A percentile compares a stretch with the other conserved stretches of the same genome.
Conservation (phyloP, 371 early-diverging fungal genomes). For the Nematocida parisii region DNA sequence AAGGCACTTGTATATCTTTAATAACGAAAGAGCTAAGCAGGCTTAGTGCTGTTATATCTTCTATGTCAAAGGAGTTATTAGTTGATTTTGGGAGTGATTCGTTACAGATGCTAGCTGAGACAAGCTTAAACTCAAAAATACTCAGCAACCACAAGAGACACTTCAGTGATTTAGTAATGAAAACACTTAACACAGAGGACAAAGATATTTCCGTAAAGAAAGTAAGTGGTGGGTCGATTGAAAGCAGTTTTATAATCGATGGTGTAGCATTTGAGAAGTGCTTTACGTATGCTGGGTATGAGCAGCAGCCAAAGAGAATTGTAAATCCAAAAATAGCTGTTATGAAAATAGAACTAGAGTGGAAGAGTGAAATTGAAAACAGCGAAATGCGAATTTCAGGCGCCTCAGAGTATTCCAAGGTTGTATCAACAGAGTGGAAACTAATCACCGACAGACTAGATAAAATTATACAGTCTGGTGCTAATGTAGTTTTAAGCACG, state of each 20-base stretch:
- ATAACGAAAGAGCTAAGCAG: constrained; percentile 86
- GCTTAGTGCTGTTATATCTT: constrained; percentile 71
- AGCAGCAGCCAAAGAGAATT: constrained; percentile 96
- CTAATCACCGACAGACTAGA: constrained; percentile 97
- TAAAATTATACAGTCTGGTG: constrained; percentile 88
- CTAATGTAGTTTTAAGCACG: constrained; percentile 95
- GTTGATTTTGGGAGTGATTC: constrained; percentile 73
- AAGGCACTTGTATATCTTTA: constrained; percentile 84
- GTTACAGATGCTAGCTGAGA: constrained; percentile 88
- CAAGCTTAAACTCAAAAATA: constrained; percentile 94
- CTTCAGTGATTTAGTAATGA: constrained; percentile 96
- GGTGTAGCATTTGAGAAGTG: constrained; percentile 99
- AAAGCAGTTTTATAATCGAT: constrained; percentile 86
- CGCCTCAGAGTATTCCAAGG: constrained; percentile 91
- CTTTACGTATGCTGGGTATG: constrained; percentile 98
- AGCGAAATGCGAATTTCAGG: constrained; percentile 95
- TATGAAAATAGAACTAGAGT: constrained; percentile 94
- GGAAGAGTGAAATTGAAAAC: constrained; percentile 98
- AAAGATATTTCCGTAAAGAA: constrained; percentile 77
- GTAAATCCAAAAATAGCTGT: constrained; percentile 84
- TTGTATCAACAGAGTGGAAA: constrained; percentile 98
- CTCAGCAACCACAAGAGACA: constrained; percentile 91
- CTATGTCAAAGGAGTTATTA: constrained; percentile 40
- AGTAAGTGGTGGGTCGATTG: constrained; percentile 92
- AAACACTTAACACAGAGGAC: constrained; percentile 84